Percentiles rank a stretch among this genome's conserved stretches.
These are phyloP conservation scores for Terfezia boudieri DNA, from an alignment of 495 filamentous ascomycete species.

Conservation along the genomic window DNA sequence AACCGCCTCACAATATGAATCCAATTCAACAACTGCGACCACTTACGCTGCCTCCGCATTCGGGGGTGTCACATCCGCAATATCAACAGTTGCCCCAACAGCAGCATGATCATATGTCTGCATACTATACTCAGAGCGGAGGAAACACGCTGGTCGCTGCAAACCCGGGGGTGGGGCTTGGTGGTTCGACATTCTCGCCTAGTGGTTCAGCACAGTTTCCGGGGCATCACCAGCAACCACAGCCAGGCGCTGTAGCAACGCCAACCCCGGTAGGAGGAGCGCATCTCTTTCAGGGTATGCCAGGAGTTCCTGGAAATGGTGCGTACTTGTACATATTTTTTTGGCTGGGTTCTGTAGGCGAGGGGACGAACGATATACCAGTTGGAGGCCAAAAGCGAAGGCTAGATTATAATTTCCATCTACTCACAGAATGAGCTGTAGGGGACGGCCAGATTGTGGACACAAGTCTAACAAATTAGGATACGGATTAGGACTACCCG, in stretches of 20 bases:
- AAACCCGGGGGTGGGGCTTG: neutral
- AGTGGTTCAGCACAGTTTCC: neutral
- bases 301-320: neutral
- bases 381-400: too few species aligned
- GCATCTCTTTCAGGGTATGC: neutral
- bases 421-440: too few species aligned
- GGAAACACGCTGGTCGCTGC: neutral
- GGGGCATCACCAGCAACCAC: neutral
- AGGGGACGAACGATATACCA: neutral
- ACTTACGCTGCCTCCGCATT: neutral
- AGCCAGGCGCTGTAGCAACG: neutral
- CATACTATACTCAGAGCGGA: neutral
- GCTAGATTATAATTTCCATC: too few species aligned
- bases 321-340: neutral
- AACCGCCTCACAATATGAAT: neutral
- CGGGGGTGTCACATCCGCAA: neutral
- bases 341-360: neutral
- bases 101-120: neutral
- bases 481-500: neutral
- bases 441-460: neutral
- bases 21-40: neutral
- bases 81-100: neutral
- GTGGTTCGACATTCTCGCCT: neutral
- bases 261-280: neutral
- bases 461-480: neutral